Base-by-base conservation (phyloP, 768 basidiomycete genomes). In the Hysterangium stoloniferum region DNA sequence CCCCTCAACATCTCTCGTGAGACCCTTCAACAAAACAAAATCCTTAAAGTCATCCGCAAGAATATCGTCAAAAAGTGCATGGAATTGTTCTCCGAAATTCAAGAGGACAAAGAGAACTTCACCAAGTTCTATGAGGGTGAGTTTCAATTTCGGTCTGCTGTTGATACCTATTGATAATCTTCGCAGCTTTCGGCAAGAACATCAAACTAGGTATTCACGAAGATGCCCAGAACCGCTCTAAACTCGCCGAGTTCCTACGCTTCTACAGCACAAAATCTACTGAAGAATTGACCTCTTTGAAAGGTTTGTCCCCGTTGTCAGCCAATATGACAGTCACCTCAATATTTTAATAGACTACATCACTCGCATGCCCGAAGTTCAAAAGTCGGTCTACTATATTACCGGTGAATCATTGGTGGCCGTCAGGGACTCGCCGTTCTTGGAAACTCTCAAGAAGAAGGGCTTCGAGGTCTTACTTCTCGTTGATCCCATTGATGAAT, bases 1-100 rank as follows among this genome's bases (percentile, higher is more conserved):
- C 96, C 96, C 24, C 89, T 98, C 65, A 99, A 99, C 81, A 98
- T 99, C 71, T 98, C 96, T 37, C 93, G 96, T 73, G 95, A 99
- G 78, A 97, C 94, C 29, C 83, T 99, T 50, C 96, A 99, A 70
- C 96, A 98, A 67, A 98, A 98, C 81, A 99, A 98, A 83, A 99
- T 99, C 60, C 86, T 99, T 62, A 99, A 98, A 78, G 93, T 96
- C 68, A 94, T 95, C 68, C 89, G 92, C 69, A 96, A 97, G 82
- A 96, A 97, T 77, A 80, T 98, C 49, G 94, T 98, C 69, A 98
- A 92, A 83, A 97, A 97, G 77, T 85, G 87, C 66, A 69, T 98
- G 71, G 95, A 98, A 64, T 71, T 97, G 61, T 80, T 99, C 76
- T 75, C 68, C 60, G 96, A 99, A 78, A 95, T 98, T 56, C 85